These are phyloP conservation scores for Stephanocyclus meneghinianus DNA, from an alignment of 352 stramenopile species.

Conservation along the genomic window DNA sequence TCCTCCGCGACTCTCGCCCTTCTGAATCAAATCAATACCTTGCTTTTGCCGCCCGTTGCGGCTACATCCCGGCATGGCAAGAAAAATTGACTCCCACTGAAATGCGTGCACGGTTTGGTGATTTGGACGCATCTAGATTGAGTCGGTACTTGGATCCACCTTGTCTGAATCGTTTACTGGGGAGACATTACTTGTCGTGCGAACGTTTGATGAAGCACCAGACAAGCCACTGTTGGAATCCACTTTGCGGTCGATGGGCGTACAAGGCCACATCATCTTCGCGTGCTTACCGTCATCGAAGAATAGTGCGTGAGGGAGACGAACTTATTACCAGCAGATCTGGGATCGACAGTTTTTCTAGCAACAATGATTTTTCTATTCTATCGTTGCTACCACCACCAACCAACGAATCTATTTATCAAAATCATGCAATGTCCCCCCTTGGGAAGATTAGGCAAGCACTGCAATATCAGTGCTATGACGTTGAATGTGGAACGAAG, in stretches of 20 bases:
- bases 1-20: slow-evolving; percentile 65
- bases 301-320: background rate
- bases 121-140: slow-evolving; percentile 65
- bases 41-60: slow-evolving; percentile 38
- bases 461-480: slow-evolving; percentile 9
- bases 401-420: slow-evolving; percentile 3
- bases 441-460: slow-evolving; percentile 11
- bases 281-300: background rate
- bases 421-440: slow-evolving; percentile 11
- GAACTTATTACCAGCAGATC: background rate
- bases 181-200: slow-evolving; percentile 66
- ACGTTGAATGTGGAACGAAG: slow-evolving; percentile 4
- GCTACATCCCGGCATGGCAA: slow-evolving; percentile 73
- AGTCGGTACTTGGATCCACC: slow-evolving; percentile 65
- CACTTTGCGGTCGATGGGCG: slow-evolving; percentile 75
- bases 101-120: slow-evolving; percentile 70
- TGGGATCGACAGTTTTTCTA: background rate
- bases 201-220: slow-evolving; percentile 34
- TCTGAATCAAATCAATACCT: slow-evolving; percentile 64
- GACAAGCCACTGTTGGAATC: slow-evolving; percentile 82
- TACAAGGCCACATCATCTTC: slow-evolving; percentile 56
- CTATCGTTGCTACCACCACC: slow-evolving; percentile 8
- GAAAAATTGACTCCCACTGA: slow-evolving; percentile 62
- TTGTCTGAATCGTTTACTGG: slow-evolving; percentile 66
- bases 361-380: slow-evolving; percentile 23